Evolutionary conservation across 352 stramenopile genomes (phyloP), one percentile per base, ranked within the genome.

Genomic region (Phytophthora chlamydospora): DNA sequence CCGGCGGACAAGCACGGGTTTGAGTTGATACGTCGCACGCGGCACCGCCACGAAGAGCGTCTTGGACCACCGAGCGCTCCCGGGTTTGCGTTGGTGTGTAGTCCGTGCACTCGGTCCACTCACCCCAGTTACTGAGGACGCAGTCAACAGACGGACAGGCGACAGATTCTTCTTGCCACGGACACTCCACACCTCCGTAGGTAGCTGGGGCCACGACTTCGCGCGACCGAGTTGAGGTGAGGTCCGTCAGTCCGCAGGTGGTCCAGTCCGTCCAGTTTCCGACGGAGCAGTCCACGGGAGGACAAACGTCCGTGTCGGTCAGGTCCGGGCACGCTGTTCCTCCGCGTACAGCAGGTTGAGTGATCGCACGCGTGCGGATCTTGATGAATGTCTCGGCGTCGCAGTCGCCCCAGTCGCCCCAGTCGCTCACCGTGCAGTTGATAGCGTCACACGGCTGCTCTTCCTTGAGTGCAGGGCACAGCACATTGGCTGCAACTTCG

Each of bases 121-220:
- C 51, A 2, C 17, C 48, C 80, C 80, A 91, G 8, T 49, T 55
- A 0, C 53, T 69, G 9, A 76, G 42, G 0, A 60, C 16, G 41
- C 83, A 92, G 46, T 83, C 50, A 4, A 89, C 67, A 0, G 76
- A 38, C 3, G 80, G 80, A 44, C 83, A 92, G n/a, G 55, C 34
- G 6, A 71, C 24, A 1, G 46, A 24, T 31, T 87, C 66, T 7
- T 45, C 41, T 0, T 65, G 12, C 50, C 61, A 76, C 13, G 64
- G 71, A 33, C 77, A 87, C 12, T 31, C 61, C n/a, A 53, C 24
- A 2, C 76, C 76, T 14, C 70, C 70, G 35, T 65, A 80, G 6
- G 44, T 44, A 10, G 66, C 13, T 0, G 42, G 2, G 16, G 61
- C 64, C 2, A 76, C 2, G 1, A 87, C 44, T 4, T 47, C 10